Evolutionary conservation across 179 eudicot genomes (phyloP), one percentile per base, ranked within the genome.

Genomic region (Kewa caespitosa): DNA sequence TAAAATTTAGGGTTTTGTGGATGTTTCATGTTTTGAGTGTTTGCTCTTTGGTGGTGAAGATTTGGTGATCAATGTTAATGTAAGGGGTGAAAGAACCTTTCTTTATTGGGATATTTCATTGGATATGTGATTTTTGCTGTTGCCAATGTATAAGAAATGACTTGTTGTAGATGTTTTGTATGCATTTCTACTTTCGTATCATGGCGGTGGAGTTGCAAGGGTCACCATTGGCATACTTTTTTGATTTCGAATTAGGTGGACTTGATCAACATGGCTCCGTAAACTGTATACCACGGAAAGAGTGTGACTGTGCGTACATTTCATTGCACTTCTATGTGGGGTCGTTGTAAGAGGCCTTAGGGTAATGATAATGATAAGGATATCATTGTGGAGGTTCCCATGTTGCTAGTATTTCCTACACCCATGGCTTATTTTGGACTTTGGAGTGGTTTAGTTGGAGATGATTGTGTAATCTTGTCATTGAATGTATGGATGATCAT

Each of bases 1-100:
- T n/a, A n/a, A n/a, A n/a, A n/a, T n/a, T 42, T 77, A 76, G 84
- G 80, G 80, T 50, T 55, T 73, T 57, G 2, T 76, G 46, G 48
- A 6, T 27, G 25, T 15, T 23, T 14, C 43, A 48, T 62, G 55
- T 25, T 20, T 72, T 52, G 43, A 12, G 22, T 69, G 12, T n/a
- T 22, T 38, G 31, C 69, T 60, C 2, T 43, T 36, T 69, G 32
- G 20, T 39, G 27, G 52, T 33, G 34, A 17, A 42, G 39, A 46
- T 31, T 67, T 27, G 54, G 18, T 27, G 18, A 18, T 73, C 39
- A n/a, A 39, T 50, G 25, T 50, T 50, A n/a, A n/a, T 22, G 0
- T 36, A 34, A 22, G 68, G 68, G 34, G 4, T 10, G 28, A 2
- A 30, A 28, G 33, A 57, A 13, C 28, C 31, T 9, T n/a, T 25